A percentile compares a stretch with the other conserved stretches of the same genome.
phyloP scores from a whole-genome alignment of 2,329 filamentous ascomycete species.

The Cryphonectria parasitica region DNA sequence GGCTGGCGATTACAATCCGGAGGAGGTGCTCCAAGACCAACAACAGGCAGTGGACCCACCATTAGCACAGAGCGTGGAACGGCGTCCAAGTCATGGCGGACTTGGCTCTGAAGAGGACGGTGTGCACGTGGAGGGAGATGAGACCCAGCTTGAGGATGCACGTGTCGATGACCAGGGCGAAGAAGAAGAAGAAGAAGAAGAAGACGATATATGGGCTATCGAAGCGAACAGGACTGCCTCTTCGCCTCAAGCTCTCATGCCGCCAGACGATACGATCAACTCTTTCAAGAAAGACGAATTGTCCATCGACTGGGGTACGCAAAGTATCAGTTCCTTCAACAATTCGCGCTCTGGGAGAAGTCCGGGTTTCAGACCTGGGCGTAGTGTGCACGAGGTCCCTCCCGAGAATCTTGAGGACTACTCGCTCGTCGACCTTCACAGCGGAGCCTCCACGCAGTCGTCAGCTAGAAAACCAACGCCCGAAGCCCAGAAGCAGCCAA shows the following conservation, averaged over 20 bases:
- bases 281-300: conserved; percentile 38
- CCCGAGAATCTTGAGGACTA: conserved; percentile 26
- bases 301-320: conserved; percentile 31
- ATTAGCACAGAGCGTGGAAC: conserved; percentile 8
- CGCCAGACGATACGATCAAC: conserved; percentile 30
- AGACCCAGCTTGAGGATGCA: conserved; percentile 20
- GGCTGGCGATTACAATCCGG: conserved; percentile 27
- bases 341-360: conserved; percentile 13
- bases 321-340: conserved; percentile 23
- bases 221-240: conserved; percentile 56
- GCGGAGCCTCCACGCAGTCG: conserved; percentile 34
- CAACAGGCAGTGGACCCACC: conserved; percentile 31
- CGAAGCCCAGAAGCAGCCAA: conserved; percentile 37
- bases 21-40: conserved; percentile 27
- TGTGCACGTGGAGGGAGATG: conserved; percentile 21
- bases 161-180: conserved; percentile 30
- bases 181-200: conserved; percentile 53
- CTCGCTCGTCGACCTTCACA: conserved; percentile 26
- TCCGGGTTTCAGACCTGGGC: conserved; percentile 13
- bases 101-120: background rate
- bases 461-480: conserved; percentile 36
- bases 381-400: conserved; percentile 9
- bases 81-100: background rate
- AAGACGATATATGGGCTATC: conserved; percentile 60
- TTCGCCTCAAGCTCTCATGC: conserved; percentile 32